Conservation (phyloP, 257 asterid genomes). For the Hygrophila difformis region DNA sequence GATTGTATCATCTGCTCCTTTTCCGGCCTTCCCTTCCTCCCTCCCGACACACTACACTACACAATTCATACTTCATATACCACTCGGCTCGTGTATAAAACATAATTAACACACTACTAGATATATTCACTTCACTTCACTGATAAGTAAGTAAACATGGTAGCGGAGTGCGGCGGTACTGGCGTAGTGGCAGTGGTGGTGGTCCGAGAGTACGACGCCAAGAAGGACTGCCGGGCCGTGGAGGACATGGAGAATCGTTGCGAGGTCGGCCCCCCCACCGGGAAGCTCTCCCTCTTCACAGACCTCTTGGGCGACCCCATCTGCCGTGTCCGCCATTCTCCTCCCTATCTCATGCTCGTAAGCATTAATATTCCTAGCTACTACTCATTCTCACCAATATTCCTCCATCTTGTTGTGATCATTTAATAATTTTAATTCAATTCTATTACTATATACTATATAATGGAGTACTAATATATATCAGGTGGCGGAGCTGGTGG, state of each 20-base stretch:
- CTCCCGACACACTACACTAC: too few species aligned
- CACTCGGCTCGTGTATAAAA: too few species aligned
- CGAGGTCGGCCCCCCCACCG: constrained; percentile 47
- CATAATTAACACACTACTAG: too few species aligned
- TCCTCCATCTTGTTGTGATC: background rate
- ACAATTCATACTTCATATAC: too few species aligned
- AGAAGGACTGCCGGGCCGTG: constrained; percentile 28
- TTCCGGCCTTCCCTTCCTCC: too few species aligned
- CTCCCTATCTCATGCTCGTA: constrained; percentile 54
- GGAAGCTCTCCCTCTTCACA: constrained; percentile 45
- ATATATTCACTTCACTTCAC: too few species aligned
- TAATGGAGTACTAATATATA: too few species aligned
- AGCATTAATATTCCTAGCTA: background rate
- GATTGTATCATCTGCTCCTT: too few species aligned
- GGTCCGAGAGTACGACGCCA: constrained; percentile 37
- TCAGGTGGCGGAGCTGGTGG: constrained; percentile 76
- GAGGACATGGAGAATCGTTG: constrained; percentile 44
- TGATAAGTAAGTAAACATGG: too few species aligned
- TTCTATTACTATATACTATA: too few species aligned
- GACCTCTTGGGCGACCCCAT: constrained; percentile 62
- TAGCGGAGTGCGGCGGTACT: constrained; percentile 13
- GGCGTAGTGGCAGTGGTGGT: constrained; percentile 26
- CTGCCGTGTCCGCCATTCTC: constrained; percentile 55
- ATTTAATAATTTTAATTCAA: background rate
- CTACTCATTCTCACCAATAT: background rate